Percentiles rank a stretch among this genome's conserved stretches.
Conservation (phyloP, 495 filamentous ascomycete genomes). For the Astrothelium macrocarpum region DNA sequence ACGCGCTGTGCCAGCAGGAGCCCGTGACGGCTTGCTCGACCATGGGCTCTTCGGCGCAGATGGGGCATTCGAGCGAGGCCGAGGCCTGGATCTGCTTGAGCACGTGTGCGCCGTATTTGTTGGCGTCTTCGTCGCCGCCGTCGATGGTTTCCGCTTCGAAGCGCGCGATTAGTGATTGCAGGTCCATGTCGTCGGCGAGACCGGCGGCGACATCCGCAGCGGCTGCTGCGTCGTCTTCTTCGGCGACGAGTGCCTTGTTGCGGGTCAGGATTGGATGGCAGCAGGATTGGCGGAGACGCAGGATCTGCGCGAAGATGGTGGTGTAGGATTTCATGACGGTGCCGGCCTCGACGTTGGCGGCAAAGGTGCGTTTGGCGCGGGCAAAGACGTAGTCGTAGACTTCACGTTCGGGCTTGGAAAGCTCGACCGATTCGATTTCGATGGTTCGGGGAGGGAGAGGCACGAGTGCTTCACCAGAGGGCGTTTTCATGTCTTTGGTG, state of each 20-base stretch:
- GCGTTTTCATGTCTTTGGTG: constrained; percentile 97
- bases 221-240: constrained; percentile 76
- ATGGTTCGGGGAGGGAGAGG: constrained; percentile 72
- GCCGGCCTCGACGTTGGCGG: constrained; percentile 76
- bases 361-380: constrained; percentile 72
- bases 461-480: constrained; percentile 76
- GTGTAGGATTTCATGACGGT: constrained; percentile 91
- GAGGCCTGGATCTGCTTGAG: constrained; percentile 85
- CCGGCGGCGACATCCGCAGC: constrained; percentile 71
- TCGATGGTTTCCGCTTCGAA: constrained; percentile 52
- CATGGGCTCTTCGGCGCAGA: constrained; percentile 93
- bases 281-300: constrained; percentile 87
- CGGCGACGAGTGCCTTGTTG: constrained; percentile 71
- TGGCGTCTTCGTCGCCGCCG: constrained; percentile 53
- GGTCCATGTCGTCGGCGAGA: constrained; percentile 92
- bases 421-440: constrained; percentile 73
- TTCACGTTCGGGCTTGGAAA: constrained; percentile 73
- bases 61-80: constrained; percentile 79
- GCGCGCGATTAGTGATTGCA: constrained; percentile 69
- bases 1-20: constrained; percentile 95
- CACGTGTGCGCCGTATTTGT: constrained; percentile 71
- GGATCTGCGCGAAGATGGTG: constrained; percentile 92
- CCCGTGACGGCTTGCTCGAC: constrained; percentile 84
- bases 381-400: constrained; percentile 86
- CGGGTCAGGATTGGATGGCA: constrained; percentile 86